These are phyloP conservation scores for Apophysomyces ossiformis DNA, from an alignment of 371 early-diverging fungal species.

Conservation along the genomic window DNA sequence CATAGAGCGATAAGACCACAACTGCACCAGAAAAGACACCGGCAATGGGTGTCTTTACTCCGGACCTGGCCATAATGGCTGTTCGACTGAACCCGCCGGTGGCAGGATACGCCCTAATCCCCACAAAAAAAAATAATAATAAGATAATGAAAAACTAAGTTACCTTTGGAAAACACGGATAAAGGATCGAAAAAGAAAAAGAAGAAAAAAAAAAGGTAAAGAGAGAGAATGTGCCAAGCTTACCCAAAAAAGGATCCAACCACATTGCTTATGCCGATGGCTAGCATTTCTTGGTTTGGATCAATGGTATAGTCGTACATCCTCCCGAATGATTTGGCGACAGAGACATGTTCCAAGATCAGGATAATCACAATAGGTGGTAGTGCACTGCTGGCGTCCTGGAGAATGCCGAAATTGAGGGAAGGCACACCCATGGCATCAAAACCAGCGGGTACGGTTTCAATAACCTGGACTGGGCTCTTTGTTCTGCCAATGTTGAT, in stretches of 20 bases:
- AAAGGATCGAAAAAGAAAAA: neutral
- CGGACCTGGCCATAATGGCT: constrained; percentile 80
- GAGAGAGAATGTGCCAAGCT: neutral
- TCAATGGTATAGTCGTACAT: constrained; percentile 57
- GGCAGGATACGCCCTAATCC: constrained; percentile 72
- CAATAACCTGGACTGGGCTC: constrained; percentile 54
- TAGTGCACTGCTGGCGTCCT: constrained; percentile 45
- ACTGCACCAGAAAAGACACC: constrained; percentile 76
- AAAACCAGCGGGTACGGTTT: constrained; percentile 68
- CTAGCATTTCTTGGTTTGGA: constrained; percentile 84
- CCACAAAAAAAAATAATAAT: neutral
- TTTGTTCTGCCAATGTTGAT: constrained; percentile 24
- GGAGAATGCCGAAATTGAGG: constrained; percentile 40
- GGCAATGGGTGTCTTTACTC: constrained; percentile 82
- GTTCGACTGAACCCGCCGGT: constrained; percentile 93
- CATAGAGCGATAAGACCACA: constrained; percentile 78
- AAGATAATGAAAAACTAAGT: too few relatives aligned
- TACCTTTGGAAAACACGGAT: too few relatives aligned
- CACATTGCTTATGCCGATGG: constrained; percentile 83
- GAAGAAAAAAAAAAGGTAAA: neutral
- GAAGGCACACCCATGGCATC: constrained; percentile 53
- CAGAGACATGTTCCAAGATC: constrained; percentile 80
- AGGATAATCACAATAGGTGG: constrained; percentile 68
- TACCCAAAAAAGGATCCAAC: constrained; percentile 81
- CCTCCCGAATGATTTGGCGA: constrained; percentile 80